These are phyloP conservation scores for Penstemon eatonii DNA, from an alignment of 257 asterid species.

Conservation along the genomic window DNA sequence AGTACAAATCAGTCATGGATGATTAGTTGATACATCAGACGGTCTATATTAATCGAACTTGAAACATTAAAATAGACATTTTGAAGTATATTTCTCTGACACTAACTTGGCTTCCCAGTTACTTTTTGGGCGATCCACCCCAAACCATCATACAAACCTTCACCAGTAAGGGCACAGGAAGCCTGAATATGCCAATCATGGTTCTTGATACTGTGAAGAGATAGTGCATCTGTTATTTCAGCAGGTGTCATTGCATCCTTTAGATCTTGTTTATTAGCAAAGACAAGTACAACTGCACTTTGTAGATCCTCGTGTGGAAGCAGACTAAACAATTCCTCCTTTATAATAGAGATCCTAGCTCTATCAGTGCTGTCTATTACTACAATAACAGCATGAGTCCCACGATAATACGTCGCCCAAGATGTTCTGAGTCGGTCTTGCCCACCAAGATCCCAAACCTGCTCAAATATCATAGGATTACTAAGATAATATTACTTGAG, in stretches of 20 bases:
- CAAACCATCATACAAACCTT: conserved; percentile 90
- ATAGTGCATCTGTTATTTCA: conserved; percentile 88
- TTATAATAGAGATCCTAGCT: conserved; percentile 86
- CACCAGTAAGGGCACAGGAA: conserved; percentile 92
- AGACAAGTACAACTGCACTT: conserved; percentile 76
- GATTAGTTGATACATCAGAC: conserved; percentile 13
- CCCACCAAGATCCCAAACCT: conserved; percentile 65
- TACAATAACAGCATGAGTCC: conserved; percentile 85
- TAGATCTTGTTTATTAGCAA: conserved; percentile 95
- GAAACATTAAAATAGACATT: neutral
- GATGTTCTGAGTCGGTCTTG: conserved; percentile 92
- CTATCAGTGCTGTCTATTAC: conserved; percentile 98
- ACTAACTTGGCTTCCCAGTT: conserved; percentile 74
- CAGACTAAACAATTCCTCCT: conserved; percentile 81
- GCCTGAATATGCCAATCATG: conserved; percentile 99
- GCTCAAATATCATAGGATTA: neutral
- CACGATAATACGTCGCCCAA: conserved; percentile 94
- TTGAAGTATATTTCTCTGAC: neutral
- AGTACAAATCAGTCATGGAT: neutral
- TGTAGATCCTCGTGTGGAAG: conserved; percentile 89
- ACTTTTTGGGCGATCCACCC: conserved; percentile 97
- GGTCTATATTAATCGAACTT: conserved; percentile 4
- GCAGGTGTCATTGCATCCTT: conserved; percentile 99
- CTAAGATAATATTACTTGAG: neutral
- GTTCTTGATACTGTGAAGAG: conserved; percentile 94